Conservation (phyloP, 177 flowering plant species). For the Vitis hybrid region DNA sequence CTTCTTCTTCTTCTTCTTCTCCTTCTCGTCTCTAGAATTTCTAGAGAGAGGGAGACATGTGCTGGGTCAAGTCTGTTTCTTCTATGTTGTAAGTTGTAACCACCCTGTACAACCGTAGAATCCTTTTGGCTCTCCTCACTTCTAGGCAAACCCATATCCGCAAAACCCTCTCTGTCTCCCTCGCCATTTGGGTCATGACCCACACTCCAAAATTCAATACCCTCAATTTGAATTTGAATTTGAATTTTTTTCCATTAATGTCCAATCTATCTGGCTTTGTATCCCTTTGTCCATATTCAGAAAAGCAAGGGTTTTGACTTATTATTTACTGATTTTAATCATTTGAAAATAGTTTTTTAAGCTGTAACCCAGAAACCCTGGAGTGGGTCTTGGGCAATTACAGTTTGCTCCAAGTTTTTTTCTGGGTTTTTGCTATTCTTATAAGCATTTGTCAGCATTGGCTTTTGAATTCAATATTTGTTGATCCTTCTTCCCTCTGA, state of each 20-base stretch:
- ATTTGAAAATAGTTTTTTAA: neutral
- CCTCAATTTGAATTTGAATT: neutral
- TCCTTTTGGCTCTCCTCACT: conserved; percentile 2
- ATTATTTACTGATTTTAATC: conserved; percentile 2
- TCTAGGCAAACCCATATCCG: conserved; percentile 4
- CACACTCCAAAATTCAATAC: conserved; percentile 2
- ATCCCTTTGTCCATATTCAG: neutral
- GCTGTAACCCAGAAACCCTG: neutral
- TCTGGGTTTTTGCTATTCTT: neutral
- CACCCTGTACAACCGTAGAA: neutral
- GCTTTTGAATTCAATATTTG: too few relatives aligned
- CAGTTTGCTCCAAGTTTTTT: neutral
- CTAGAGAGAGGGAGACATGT: neutral
- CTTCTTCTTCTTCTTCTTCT: too few relatives aligned
- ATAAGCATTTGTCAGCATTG: neutral
- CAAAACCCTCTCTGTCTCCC: conserved; percentile 8
- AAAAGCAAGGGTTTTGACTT: neutral
- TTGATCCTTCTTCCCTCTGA: too few relatives aligned
- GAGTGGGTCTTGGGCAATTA: neutral
- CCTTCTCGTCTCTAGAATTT: neutral
- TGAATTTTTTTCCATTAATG: neutral
- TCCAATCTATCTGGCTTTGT: neutral
- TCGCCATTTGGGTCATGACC: neutral
- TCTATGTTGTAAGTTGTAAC: neutral
- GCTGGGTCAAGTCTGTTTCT: neutral